Percentiles rank a stretch among this genome's conserved stretches.
Conservation (phyloP, 208 protist genomes). For the Acanthamoeba triangularis region DNA sequence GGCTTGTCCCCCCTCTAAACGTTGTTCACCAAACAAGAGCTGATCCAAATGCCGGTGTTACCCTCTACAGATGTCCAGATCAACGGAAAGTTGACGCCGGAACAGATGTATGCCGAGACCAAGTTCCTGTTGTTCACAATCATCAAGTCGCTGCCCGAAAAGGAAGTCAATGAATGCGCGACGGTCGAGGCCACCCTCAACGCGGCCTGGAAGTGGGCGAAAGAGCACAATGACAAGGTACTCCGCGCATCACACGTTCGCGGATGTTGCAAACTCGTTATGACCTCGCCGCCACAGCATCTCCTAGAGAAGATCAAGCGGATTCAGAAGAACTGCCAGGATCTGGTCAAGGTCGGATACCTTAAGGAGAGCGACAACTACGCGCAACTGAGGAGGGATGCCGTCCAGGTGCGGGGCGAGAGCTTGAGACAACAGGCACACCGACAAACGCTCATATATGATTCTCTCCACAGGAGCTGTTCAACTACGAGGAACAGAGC, state of each 20-base stretch:
- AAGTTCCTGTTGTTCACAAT: conserved; percentile 84
- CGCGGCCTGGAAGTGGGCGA: conserved; percentile 10
- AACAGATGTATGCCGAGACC: conserved; percentile 86
- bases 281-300: conserved; percentile 29
- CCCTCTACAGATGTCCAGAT: background rate
- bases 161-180: background rate
- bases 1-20: too few relatives aligned
- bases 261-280: too few relatives aligned
- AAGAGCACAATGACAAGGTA: conserved; percentile 53
- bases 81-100: conserved; percentile 67
- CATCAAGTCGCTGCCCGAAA: conserved; percentile 66
- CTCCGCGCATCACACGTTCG: background rate
- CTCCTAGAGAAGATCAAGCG: conserved; percentile 81
- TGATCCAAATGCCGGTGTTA: too few relatives aligned
- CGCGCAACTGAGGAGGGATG: conserved; percentile 79
- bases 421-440: too few relatives aligned
- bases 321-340: conserved; percentile 84
- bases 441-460: too few relatives aligned
- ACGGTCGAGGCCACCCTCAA: background rate
- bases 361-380: conserved; percentile 82
- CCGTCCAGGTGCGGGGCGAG: conserved; percentile 47
- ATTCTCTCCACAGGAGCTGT: conserved; percentile 63
- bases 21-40: background rate
- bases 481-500: conserved; percentile 80
- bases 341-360: conserved; percentile 67